phyloP scores from a whole-genome alignment of 2,329 filamentous ascomycete genomes.

The Berkeleyomyces basicola region DNA sequence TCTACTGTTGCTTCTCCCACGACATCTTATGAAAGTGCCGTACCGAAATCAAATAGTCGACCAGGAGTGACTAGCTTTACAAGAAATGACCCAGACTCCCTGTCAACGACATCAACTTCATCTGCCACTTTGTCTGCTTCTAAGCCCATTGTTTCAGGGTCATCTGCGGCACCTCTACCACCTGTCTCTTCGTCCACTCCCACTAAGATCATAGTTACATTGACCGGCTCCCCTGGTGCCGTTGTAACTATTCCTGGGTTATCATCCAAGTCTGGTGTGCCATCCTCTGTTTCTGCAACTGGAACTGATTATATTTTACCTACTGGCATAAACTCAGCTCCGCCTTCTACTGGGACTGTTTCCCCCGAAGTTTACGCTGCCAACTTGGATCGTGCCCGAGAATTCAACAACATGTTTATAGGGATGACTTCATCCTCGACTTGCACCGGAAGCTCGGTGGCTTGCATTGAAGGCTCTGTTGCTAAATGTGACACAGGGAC shows the following conservation, averaged over 20 bases:
- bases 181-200: not conserved
- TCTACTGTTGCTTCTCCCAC: not conserved
- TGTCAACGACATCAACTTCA: not conserved
- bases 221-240: not conserved
- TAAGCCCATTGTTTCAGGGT: not conserved
- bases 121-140: not conserved
- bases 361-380: conserved; percentile 25
- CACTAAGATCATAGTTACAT: not conserved
- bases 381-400: conserved; percentile 29
- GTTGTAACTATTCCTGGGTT: not conserved
- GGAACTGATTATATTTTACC: conserved; percentile 21
- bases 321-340: conserved; percentile 24
- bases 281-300: conserved; percentile 16
- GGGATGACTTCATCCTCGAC: conserved; percentile 28
- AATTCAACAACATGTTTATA: conserved; percentile 32
- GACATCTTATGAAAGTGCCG: not conserved
- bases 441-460: conserved; percentile 30
- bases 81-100: not conserved
- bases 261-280: not conserved
- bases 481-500: conserved; percentile 26
- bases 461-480: conserved; percentile 35
- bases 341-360: conserved; percentile 25
- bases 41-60: not conserved
- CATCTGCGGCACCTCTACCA: not conserved
- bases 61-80: not conserved